Conservation (phyloP, 2,329 filamentous ascomycete species). For the Pseudogymnoascus sp. region DNA sequence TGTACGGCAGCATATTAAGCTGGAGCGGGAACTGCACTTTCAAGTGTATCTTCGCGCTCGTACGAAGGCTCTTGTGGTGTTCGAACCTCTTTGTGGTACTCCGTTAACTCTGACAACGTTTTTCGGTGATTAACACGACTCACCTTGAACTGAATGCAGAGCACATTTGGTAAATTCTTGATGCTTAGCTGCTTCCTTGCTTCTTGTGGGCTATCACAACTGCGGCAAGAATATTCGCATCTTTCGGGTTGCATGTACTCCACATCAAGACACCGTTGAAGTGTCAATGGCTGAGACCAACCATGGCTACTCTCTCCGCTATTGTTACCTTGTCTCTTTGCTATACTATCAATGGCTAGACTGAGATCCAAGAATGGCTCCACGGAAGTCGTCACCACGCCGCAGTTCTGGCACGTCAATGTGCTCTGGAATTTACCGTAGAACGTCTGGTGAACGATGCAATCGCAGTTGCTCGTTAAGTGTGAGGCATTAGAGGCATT, state of each 20-base stretch:
- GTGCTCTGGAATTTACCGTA: slow-evolving; percentile 87
- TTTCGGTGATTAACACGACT: slow-evolving; percentile 16
- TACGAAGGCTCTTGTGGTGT: slow-evolving; percentile 59
- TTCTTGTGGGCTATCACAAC: slow-evolving; percentile 68
- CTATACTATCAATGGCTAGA: slow-evolving; percentile 69
- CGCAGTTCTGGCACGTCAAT: slow-evolving; percentile 83
- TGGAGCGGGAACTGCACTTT: slow-evolving; percentile 78
- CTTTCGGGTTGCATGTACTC: slow-evolving; percentile 83
- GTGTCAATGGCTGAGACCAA: slow-evolving; percentile 40
- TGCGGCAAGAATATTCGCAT: slow-evolving; percentile 80
- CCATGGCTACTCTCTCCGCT: slow-evolving; percentile 38
- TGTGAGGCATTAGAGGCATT: slow-evolving; percentile 23
- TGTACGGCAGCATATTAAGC: slow-evolving; percentile 87
- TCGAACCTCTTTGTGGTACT: slow-evolving; percentile 53
- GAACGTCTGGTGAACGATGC: slow-evolving; percentile 90
- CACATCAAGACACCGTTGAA: slow-evolving; percentile 70
- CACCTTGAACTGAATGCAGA: slow-evolving; percentile 90
- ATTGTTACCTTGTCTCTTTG: slow-evolving; percentile 29
- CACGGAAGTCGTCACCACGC: slow-evolving; percentile 70
- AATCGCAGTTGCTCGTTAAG: slow-evolving; percentile 52
- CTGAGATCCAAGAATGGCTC: slow-evolving; percentile 90
- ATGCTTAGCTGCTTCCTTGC: slow-evolving; percentile 80
- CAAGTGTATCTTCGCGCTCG: slow-evolving; percentile 80
- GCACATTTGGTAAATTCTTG: slow-evolving; percentile 75
- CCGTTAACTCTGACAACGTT: neutral